Base-by-base conservation (phyloP, 2,329 filamentous ascomycete genomes). In the Xylaria sp. region DNA sequence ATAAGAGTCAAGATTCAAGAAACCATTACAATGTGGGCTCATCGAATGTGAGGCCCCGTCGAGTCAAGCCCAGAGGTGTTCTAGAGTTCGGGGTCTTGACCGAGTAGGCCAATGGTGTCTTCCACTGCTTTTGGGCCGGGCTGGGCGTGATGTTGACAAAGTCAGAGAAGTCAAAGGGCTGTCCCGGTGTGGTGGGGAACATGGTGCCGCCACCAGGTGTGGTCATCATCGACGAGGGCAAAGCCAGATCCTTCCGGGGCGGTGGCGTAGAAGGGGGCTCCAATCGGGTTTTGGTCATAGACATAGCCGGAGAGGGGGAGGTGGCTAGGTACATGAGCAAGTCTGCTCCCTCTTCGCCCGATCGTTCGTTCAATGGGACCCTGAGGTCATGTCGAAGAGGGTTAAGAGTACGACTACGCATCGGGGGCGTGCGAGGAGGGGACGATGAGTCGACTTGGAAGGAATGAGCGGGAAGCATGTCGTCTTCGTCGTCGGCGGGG, bases 111-210 rank as follows among this genome's bases (percentile, higher is more conserved):
- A 85, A 74, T 9, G 91, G 92, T 0, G 92, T 96, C 73, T 89
- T 91, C 90, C 92, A 97, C 8, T 87, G 83, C 67, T 86, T 91
- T 76, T 97, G 94, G 30, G 91, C 94, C 18, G 94, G 94, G 70
- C 91, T 96, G 0, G 94, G 94, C 5, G 94, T 96, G 73, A 97
- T 93, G 76, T 97, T 97, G 72, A 97, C 88, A 75, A 96, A 99
- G 72, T 99, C 94, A 55, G 92, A 86, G 76, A 97, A 96, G 77
- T 97, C 95, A 75, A 97, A 95, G 52, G 75, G 77, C 70, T 92
- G 89, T 13, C 88, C 88, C 0, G 93, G 93, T 0, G 93, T 97
- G 64, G 84, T 86, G 55, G 89, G 85, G 69, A 86, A 84, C 52
- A 88, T 74, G 69, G 86, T 88, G 62, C 84, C 83, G 47, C 87